phyloP scores from a whole-genome alignment of 2,329 filamentous ascomycete species.

The Phoma sp. region DNA sequence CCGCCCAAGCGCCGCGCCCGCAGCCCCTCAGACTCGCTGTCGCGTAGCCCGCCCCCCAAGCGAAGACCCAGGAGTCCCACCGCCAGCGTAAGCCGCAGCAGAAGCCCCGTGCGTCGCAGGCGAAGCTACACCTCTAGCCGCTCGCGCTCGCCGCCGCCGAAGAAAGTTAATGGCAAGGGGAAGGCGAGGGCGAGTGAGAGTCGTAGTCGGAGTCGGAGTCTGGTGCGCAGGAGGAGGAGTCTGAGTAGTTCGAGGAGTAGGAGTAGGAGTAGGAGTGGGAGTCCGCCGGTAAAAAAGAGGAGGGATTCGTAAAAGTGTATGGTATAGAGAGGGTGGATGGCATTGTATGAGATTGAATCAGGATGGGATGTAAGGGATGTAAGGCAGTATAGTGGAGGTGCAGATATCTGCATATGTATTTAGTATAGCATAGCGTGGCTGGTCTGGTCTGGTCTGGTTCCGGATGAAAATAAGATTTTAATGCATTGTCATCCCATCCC shows the following conservation, averaged over 20 bases:
- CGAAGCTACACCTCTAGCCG: slow-evolving; percentile 5
- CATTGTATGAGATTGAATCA: not conserved
- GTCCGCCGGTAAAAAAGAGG: slow-evolving; percentile 21
- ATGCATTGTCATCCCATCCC: too few species aligned
- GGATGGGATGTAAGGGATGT: slow-evolving; percentile 5
- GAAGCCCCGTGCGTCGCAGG: slow-evolving; percentile 8
- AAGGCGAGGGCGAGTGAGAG: slow-evolving; percentile 11
- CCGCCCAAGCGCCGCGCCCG: slow-evolving; percentile 34
- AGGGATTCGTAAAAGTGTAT: slow-evolving; percentile 17
- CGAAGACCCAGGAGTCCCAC: slow-evolving; percentile 20
- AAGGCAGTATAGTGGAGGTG: too few species aligned
- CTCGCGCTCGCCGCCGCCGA: slow-evolving; percentile 15
- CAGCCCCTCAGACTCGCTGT: slow-evolving; percentile 28
- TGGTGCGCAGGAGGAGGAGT: slow-evolving; percentile 16
- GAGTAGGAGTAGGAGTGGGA: slow-evolving; percentile 16
- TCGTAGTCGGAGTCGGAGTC: slow-evolving; percentile 11
- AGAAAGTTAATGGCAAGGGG: slow-evolving; percentile 12
- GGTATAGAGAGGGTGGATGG: too few species aligned
- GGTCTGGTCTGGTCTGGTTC: too few species aligned
- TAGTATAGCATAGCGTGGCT: too few species aligned
- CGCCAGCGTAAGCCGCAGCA: slow-evolving; percentile 12
- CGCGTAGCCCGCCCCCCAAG: slow-evolving; percentile 23
- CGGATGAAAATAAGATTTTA: too few species aligned
- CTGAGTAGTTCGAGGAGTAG: slow-evolving; percentile 19
- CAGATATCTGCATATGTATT: too few species aligned